Base-by-base conservation (phyloP, 2,329 filamentous ascomycete genomes). In the Diaporthe humulicola region DNA sequence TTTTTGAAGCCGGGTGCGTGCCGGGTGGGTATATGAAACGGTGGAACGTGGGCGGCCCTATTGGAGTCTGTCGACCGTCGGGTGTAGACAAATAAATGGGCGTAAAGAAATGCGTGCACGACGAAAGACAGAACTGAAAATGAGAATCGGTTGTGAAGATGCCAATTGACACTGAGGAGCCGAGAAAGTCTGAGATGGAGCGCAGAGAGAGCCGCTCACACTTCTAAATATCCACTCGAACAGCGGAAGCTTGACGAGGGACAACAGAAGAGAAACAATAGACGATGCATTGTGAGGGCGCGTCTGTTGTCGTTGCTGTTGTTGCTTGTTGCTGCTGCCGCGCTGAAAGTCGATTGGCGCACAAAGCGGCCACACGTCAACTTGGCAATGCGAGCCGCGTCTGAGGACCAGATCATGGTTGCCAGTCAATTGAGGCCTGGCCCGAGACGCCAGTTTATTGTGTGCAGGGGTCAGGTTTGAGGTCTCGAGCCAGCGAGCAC, bases 371-470 rank as follows among this genome's bases (percentile, higher is more conserved):
- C 56, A 71, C 22, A 50, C 38, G 33, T 38, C 45, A 42, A 38
- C 28, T 56, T 61, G 57, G 57, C 56, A 40, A 42, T 33, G 57
- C 40, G 57, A 72, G 57, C 45, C 70, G 70, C 70, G 70, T 64
- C 28, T 72, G 70, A 72, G 54, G 40, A 38, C 4, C n/a, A 42
- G 15, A 10, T 57, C 52, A 28, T 57, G 25, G 38, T 33, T 60
- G 33, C 70, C 70, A 72, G 60, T 72, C 70, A 54, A 64, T 71
- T 64, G 45, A 40, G 25, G n/a, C 25, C 30, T 30, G 70, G 28
- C 30, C 28, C 28, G 57, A 38, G 30, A 10, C 56, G 56, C 70
- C 57, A 61, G 45, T 40, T 28, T 45, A 40, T 64, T 64, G 70
- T 61, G n/a, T 64, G 45, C 45, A 30, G 57, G 57, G 56, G 56